A percentile compares a stretch with the other conserved stretches of the same genome.
These are phyloP conservation scores for Lavandula angustifolia DNA, from an alignment of 257 asterid genomes.

Conservation along the genomic window DNA sequence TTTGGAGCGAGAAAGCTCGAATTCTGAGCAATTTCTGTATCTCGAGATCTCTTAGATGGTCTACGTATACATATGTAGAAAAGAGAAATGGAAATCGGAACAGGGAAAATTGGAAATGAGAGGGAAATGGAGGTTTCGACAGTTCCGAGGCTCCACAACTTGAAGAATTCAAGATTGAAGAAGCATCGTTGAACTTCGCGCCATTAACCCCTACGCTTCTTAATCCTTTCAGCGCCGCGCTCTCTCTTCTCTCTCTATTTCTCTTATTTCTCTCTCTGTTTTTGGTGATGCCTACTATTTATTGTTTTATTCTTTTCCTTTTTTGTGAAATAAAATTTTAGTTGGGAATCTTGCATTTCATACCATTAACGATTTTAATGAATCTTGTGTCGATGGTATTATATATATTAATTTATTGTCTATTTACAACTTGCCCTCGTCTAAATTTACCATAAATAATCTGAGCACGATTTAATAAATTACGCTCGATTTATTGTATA, in stretches of 20 bases:
- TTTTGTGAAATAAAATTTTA: background rate
- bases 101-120: background rate
- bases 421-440: too few relatives aligned
- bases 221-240: constrained; percentile 32
- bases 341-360: background rate
- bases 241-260: background rate
- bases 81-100: constrained; percentile 10
- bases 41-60: constrained; percentile 4
- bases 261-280: background rate
- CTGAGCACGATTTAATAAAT: too few relatives aligned
- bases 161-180: constrained; percentile 30
- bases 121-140: constrained; percentile 23
- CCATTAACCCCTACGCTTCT: constrained; percentile 30
- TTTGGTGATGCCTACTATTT: background rate
- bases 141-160: constrained; percentile 44
- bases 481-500: background rate
- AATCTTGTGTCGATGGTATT: too few relatives aligned
- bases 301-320: background rate
- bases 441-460: too few relatives aligned
- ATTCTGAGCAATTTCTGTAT: constrained; percentile 21
- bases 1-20: constrained; percentile 2
- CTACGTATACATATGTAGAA: constrained; percentile 6
- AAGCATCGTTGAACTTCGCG: constrained; percentile 51
- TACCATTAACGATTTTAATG: too few relatives aligned
- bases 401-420: too few relatives aligned